Conservation (phyloP, 2,329 filamentous ascomycete species). For the Lasiodiplodia citricola region DNA sequence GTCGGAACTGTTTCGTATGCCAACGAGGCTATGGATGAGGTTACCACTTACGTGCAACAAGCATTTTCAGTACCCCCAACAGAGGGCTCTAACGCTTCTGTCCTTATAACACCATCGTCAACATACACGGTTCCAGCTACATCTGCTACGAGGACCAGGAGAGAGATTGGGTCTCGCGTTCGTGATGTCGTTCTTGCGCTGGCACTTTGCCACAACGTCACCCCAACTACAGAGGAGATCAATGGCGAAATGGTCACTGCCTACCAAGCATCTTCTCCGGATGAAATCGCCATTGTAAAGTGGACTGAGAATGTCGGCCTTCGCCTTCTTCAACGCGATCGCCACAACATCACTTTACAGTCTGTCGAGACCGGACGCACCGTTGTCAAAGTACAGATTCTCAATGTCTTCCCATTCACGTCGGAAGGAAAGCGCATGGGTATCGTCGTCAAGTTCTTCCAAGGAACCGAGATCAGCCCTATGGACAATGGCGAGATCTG, state of each 20-base stretch:
- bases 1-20: constrained; percentile 98
- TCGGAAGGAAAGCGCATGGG: constrained; percentile 99
- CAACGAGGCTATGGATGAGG: constrained; percentile 98
- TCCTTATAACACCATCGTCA: constrained; percentile 77
- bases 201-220: constrained; percentile 96
- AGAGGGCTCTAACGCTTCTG: constrained; percentile 34
- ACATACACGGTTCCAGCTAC: constrained; percentile 66
- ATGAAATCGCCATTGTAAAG: constrained; percentile 96
- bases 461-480: constrained; percentile 46
- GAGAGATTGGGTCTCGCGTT: constrained; percentile 92
- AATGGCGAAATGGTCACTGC: constrained; percentile 77
- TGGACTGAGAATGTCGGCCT: constrained; percentile 95
- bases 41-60: constrained; percentile 82
- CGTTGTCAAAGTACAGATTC: constrained; percentile 83
- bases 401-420: constrained; percentile 96
- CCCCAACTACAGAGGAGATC: constrained; percentile 84
- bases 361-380: constrained; percentile 74
- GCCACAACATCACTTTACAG: constrained; percentile 82
- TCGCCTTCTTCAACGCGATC: constrained; percentile 81
- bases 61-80: constrained; percentile 62
- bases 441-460: constrained; percentile 85
- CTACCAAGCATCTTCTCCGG: constrained; percentile 96
- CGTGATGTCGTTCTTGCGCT: constrained; percentile 91
- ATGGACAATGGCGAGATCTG: constrained; percentile 77
- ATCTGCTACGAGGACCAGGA: constrained; percentile 77